Conservation (phyloP, 441 rosid genomes). For the Dalechampia spathulata region DNA sequence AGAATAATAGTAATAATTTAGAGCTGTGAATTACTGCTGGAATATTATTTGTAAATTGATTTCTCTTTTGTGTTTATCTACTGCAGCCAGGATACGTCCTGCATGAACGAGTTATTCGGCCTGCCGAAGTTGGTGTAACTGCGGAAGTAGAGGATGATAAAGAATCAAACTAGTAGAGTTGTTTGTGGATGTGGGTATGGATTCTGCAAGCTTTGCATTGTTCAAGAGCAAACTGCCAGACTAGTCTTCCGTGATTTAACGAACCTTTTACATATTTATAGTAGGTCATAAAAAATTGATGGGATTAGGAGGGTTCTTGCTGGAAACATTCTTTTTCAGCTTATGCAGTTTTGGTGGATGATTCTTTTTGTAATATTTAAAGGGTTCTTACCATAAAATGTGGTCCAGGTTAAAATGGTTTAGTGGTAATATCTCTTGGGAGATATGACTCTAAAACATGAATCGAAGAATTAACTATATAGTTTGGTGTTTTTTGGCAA, state of each 20-base stretch:
- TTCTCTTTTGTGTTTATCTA: not conserved
- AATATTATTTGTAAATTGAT: not conserved
- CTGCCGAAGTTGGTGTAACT: slow-evolving; percentile 92
- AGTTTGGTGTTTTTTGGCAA: no score
- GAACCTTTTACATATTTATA: no score
- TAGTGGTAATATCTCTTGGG: no score
- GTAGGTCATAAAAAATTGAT: not conserved
- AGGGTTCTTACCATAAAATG: no score
- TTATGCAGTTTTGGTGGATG: not conserved
- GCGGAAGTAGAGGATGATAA: slow-evolving; percentile 33
- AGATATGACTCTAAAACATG: no score
- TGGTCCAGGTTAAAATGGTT: no score
- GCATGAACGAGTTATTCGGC: slow-evolving; percentile 71
- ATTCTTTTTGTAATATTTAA: no score
- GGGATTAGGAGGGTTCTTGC: not conserved
- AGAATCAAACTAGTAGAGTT: slow-evolving; percentile 23
- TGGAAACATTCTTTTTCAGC: not conserved
- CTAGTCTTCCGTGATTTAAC: not conserved
- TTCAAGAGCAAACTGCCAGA: not conserved
- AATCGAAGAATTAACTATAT: no score
- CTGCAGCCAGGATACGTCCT: slow-evolving; percentile 78
- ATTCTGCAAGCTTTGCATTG: slow-evolving; percentile 7
- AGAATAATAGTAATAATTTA: no score
- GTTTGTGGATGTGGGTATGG: slow-evolving; percentile 18
- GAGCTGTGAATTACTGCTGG: not conserved